Base-by-base conservation (phyloP, 2,329 filamentous ascomycete species). In the Lachnellula subtilissima region DNA sequence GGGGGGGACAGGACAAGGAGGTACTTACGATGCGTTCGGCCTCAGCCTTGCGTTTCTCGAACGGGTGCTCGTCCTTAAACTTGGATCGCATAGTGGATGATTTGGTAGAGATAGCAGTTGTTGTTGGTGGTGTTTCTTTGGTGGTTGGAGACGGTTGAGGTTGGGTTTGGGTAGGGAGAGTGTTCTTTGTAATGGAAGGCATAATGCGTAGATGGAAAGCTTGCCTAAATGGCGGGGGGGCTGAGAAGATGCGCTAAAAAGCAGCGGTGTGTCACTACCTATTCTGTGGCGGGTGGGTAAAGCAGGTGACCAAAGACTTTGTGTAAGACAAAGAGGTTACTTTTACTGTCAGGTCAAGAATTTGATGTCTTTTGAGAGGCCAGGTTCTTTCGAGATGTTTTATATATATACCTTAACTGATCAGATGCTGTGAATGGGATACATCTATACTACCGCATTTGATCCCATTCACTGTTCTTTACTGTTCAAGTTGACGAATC, bases 41-140 rank as follows among this genome's bases (percentile, higher is more conserved):
- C 80, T 99, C 94, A 65, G 94, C 94, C 90, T 97, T 97, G 80
- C 94, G 91, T 90, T 99, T 99, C 88, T 97, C 94, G 75, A 97
- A 97, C 69, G 91, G 91, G 76, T 97, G 94, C 85, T 97, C 94
- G 87, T 99, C 94, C 91, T 99, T 99, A 78, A 99, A 99, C 86
- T 97, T 97, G 82, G 91, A 96, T 74, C 92, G 89, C 91, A 97
- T 97, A 66, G 72, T 90, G 81, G 72, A 46, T 71, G 72, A 73
- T 73, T 66, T 67, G 54, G 60, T 58, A 28, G 39, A 28, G 5
- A 42, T 32, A 17, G 11, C 17, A 36, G 22, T 25, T 8, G 22
- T 25, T 8, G 17, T 50, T 17, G 4, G 46, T 55, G 50, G 52
- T 32, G 52, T 53, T 50, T 28, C 45, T 54, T 46, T 19, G 32